Percentiles rank a stretch among this genome's conserved stretches.
Evolutionary conservation across 257 asterid species (phyloP).

Genomic region (Solanum boliviense): DNA sequence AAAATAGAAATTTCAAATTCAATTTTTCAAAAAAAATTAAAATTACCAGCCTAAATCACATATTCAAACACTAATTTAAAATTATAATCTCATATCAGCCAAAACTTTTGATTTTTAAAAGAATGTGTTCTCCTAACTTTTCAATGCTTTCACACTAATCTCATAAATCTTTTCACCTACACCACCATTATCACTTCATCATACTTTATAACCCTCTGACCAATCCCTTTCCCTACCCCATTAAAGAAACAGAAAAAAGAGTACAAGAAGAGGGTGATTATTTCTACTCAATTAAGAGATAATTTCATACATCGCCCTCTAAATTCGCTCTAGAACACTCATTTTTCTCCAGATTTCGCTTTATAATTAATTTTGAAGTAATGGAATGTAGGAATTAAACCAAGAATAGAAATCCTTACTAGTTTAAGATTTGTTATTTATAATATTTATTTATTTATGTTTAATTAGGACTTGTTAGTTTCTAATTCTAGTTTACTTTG

Average conservation of each 20-base stretch:
- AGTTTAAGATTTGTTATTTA: no score
- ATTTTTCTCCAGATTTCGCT: no score
- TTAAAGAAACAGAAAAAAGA: not conserved
- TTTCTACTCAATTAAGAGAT: no score
- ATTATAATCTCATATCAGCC: not conserved
- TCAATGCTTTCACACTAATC: slow-evolving; percentile 2
- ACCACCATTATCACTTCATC: not conserved
- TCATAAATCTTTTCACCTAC: not conserved
- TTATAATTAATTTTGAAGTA: not conserved
- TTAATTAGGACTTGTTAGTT: no score
- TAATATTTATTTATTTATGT: no score
- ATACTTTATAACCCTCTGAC: not conserved
- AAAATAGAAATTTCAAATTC: no score
- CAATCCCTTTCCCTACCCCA: not conserved
- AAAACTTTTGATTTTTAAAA: not conserved
- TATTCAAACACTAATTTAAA: no score
- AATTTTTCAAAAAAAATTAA: no score
- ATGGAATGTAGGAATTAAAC: not conserved
- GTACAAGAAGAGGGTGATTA: not conserved
- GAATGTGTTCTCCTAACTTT: not conserved
- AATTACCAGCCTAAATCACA: not conserved
- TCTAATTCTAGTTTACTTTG: no score
- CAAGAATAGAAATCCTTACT: no score
- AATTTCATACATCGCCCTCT: no score
- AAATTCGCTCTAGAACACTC: no score